A percentile compares a stretch with the other conserved stretches of the same genome.
Conservation (phyloP, 1,284 basidiomycete genomes). For the Cutaneotrichosporon cutaneum region DNA sequence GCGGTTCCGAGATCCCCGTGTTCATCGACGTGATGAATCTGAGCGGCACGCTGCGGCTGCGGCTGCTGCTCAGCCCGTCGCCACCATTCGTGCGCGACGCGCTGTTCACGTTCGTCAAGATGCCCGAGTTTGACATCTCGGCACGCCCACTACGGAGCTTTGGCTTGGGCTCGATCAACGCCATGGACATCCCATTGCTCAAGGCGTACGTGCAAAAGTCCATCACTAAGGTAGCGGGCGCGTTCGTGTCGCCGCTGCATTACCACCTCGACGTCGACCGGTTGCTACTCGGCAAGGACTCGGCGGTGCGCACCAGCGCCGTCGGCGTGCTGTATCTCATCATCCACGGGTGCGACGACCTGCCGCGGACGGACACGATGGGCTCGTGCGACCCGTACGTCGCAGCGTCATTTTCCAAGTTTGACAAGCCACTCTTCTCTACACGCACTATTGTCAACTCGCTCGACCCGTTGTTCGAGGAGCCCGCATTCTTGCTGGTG, state of each 20-base stretch:
- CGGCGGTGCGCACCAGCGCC: conserved; percentile 36
- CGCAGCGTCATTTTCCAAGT: conserved; percentile 46
- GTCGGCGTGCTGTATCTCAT: conserved; percentile 51
- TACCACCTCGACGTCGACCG: conserved; percentile 52
- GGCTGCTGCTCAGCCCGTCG: conserved; percentile 49
- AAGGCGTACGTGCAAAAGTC: conserved; percentile 48
- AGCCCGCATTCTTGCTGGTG: conserved; percentile 49
- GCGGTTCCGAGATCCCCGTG: conserved; percentile 45
- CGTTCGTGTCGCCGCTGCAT: conserved; percentile 48
- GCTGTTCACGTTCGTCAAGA: conserved; percentile 47
- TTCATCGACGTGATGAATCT: conserved; percentile 46
- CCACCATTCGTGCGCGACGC: conserved; percentile 51
- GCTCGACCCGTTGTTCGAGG: conserved; percentile 50
- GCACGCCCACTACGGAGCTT: conserved; percentile 47
- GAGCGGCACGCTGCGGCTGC: conserved; percentile 39
- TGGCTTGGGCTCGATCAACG: conserved; percentile 44
- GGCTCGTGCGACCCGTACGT: conserved; percentile 52
- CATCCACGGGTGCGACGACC: conserved; percentile 42
- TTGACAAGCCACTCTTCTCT: conserved; percentile 49
- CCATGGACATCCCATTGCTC: conserved; percentile 50
- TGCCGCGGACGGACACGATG: conserved; percentile 48
- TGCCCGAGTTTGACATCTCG: conserved; percentile 52
- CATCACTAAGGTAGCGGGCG: conserved; percentile 46
- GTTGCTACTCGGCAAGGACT: conserved; percentile 47
- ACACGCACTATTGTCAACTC: conserved; percentile 50